These are phyloP conservation scores for Cylindrotheca fusiformis DNA, from an alignment of 108 stramenopile species.

Conservation along the genomic window DNA sequence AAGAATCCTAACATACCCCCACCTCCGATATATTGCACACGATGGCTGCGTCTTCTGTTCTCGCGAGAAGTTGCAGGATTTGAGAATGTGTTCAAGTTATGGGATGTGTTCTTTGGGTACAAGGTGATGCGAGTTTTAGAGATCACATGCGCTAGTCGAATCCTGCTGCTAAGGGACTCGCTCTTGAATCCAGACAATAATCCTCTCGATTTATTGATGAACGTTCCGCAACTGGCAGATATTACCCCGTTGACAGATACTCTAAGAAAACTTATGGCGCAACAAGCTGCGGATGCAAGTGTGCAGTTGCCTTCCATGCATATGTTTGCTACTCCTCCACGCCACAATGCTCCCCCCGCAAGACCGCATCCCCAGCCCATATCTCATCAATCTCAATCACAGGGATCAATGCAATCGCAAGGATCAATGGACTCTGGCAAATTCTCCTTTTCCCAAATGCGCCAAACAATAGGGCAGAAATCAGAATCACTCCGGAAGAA, in stretches of 20 bases:
- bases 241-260: constrained; percentile 39
- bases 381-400: background rate
- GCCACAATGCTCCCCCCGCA: background rate
- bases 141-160: constrained; percentile 61
- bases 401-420: background rate
- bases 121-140: constrained; percentile 58
- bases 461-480: constrained; percentile 28
- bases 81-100: constrained; percentile 42
- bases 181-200: constrained; percentile 46
- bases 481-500: constrained; percentile 28
- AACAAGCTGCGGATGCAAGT: constrained; percentile 24
- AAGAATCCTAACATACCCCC: constrained; percentile 34
- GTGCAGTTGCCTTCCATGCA: constrained; percentile 1
- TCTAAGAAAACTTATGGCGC: constrained; percentile 36
- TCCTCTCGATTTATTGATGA: constrained; percentile 60
- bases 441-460: constrained; percentile 35
- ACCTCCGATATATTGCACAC: constrained; percentile 55
- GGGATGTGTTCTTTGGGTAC: constrained; percentile 58
- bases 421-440: background rate
- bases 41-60: constrained; percentile 81
- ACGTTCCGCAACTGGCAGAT: constrained; percentile 57
- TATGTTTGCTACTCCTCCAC: background rate
- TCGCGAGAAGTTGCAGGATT: constrained; percentile 55
- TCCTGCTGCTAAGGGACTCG: constrained; percentile 49
- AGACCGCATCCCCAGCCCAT: background rate